Evolutionary conservation across 2,329 filamentous ascomycete genomes (phyloP), one percentile per base, ranked within the genome.

Genomic region (Amphichorda felina): DNA sequence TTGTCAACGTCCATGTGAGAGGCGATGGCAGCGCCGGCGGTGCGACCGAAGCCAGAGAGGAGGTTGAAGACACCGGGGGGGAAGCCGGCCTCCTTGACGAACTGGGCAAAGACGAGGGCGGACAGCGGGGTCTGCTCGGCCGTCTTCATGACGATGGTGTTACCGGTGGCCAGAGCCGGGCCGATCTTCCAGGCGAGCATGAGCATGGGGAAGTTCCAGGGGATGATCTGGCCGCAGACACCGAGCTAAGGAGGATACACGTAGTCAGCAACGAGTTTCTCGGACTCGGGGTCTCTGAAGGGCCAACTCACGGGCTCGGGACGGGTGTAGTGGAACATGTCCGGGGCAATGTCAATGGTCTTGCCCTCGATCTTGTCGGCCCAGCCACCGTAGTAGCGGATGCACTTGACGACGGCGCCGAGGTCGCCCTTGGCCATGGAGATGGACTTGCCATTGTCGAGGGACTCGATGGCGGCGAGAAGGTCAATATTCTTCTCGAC

Each of bases 331-430:
- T 84, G 80, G 65, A 93, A 86, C 59, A 79, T 85, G 45, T 83
- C 79, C 39, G 75, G 72, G 50, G 72, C 66, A 47, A 85, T 82
- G 50, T 93, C 83, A 45, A 91, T 78, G 38, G 86, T 85, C 69
- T 88, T 86, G 60, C 87, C 86, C 60, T 79, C 71, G 45, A 91
- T 79, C 77, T 94, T 94, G 70, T 94, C 87, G 50, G 86, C 83
- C 79, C 82, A 94, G 42, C 87, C 87, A 52, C 73, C 86, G 50
- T 63, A 64, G 56, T 64, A 95, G 60, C 87, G 77, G 51, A 95
- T 60, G 63, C 73, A 80, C 52, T 70, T 78, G 44, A 74, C 67
- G 39, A 79, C 78, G 46, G 74, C 71, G 37, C 58, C 64, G 29
- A 94, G 70, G 53, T 94, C 86, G 26, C 76, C 81, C 54, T 76